These are phyloP conservation scores for Tylopilus plumbeoviolaceoides DNA, from an alignment of 768 basidiomycete species.

Conservation along the genomic window DNA sequence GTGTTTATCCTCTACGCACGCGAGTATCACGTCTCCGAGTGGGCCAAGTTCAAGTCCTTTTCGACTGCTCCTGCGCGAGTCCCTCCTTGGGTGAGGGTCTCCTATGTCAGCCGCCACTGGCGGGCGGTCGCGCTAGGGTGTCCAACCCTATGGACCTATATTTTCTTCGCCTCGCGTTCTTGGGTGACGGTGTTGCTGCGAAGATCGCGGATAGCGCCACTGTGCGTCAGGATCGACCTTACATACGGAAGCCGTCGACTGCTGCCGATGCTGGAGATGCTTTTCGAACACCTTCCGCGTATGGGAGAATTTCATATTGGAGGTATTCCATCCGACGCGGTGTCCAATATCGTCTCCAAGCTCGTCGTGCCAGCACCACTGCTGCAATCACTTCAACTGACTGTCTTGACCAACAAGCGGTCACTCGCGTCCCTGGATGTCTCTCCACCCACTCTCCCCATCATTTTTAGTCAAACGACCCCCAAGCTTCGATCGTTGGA, in stretches of 20 bases:
- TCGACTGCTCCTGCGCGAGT: neutral
- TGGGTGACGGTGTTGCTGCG: conserved; percentile 1
- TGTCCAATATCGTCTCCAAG: neutral
- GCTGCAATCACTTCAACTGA: conserved; percentile 2
- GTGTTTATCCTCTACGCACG: neutral
- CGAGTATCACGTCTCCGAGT: neutral
- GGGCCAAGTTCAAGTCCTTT: neutral
- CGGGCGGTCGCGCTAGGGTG: neutral
- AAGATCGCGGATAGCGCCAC: neutral
- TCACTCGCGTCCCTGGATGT: neutral
- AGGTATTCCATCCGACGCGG: neutral
- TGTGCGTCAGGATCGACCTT: neutral
- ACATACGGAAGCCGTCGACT: neutral
- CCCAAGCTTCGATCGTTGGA: conserved; percentile 1
- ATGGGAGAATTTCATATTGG: conserved; percentile 2
- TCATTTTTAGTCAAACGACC: neutral
- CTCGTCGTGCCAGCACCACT: neutral
- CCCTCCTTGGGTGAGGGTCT: neutral
- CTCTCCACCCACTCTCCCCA: neutral
- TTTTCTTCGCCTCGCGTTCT: neutral
- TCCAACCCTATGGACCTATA: neutral
- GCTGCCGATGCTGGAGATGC: neutral
- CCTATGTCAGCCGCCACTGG: neutral
- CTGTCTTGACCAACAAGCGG: neutral
- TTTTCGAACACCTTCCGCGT: neutral